A percentile compares a stretch with the other conserved stretches of the same genome.
phyloP scores from a whole-genome alignment of 306 rosid genomes.

The Mucuna pruriens region DNA sequence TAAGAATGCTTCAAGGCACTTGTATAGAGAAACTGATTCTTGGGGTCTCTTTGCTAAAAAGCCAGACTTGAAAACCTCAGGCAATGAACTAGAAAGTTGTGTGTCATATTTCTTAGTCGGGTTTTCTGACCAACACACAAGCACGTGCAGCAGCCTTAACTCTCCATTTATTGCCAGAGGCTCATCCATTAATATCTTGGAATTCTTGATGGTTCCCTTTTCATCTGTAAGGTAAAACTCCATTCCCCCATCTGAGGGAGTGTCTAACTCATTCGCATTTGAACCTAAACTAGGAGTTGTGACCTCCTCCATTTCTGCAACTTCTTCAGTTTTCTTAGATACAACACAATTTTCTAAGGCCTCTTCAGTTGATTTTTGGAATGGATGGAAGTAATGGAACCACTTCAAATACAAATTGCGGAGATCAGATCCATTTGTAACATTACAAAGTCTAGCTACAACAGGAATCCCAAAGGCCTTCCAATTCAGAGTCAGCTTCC shows the following conservation, averaged over 20 bases:
- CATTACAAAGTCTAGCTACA: conserved; percentile 58
- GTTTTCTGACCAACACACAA: conserved; percentile 86
- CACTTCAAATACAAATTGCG: conserved; percentile 62
- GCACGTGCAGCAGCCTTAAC: conserved; percentile 60
- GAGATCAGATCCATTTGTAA: conserved; percentile 71
- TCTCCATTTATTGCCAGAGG: conserved; percentile 54
- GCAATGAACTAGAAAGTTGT: conserved; percentile 61
- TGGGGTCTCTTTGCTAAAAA: conserved; percentile 71
- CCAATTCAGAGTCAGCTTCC: conserved; percentile 68
- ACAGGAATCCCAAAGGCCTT: conserved; percentile 95
- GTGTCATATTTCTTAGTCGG: conserved; percentile 62
- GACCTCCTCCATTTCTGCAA: conserved; percentile 44
- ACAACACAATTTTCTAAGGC: conserved; percentile 45
- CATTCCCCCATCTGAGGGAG: conserved; percentile 55
- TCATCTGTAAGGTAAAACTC: conserved; percentile 80
- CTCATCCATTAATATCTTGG: conserved; percentile 64
- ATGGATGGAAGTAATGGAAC: conserved; percentile 69
- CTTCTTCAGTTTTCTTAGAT: conserved; percentile 57
- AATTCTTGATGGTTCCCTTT: conserved; percentile 64
- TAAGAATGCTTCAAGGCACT: conserved; percentile 97
- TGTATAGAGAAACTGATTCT: conserved; percentile 85
- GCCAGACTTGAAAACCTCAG: conserved; percentile 92
- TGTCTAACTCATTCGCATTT: conserved; percentile 51
- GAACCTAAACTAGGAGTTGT: conserved; percentile 44
- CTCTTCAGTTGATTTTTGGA: conserved; percentile 53